These are phyloP conservation scores for Morella rubra DNA, from an alignment of 306 rosid species.

Conservation along the genomic window DNA sequence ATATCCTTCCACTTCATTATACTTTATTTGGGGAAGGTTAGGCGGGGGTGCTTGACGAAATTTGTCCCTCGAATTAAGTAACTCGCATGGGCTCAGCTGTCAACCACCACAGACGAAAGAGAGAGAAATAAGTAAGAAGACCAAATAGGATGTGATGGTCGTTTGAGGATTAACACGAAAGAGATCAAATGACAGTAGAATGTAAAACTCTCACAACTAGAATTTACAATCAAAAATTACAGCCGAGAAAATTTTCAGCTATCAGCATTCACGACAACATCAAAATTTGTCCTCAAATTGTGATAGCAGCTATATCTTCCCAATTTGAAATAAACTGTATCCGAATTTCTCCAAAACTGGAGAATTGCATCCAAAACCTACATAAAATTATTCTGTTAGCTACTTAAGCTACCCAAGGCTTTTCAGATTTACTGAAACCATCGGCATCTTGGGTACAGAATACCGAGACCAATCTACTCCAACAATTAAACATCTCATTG, in stretches of 20 bases:
- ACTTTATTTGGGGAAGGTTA: conserved; percentile 48
- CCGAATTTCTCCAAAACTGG: background rate
- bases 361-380: background rate
- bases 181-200: conserved; percentile 21
- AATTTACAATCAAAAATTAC: conserved; percentile 13
- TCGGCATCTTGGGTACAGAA: background rate
- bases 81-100: conserved; percentile 86
- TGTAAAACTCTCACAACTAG: conserved; percentile 7
- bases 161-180: conserved; percentile 15
- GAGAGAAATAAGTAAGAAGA: background rate
- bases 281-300: background rate
- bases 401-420: background rate
- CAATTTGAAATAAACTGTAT: background rate
- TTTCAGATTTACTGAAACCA: background rate
- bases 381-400: background rate
- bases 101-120: conserved; percentile 30
- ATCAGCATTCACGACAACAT: background rate
- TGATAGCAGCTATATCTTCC: background rate
- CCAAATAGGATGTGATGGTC: conserved; percentile 18
- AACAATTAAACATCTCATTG: background rate
- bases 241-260: conserved; percentile 15
- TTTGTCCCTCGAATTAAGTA: conserved; percentile 78
- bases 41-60: conserved; percentile 68
- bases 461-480: background rate
- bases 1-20: conserved; percentile 72